A percentile compares a stretch with the other conserved stretches of the same genome.
phyloP scores from a whole-genome alignment of 192 early-diverging fungal genomes.

The Backusella macrospora region DNA sequence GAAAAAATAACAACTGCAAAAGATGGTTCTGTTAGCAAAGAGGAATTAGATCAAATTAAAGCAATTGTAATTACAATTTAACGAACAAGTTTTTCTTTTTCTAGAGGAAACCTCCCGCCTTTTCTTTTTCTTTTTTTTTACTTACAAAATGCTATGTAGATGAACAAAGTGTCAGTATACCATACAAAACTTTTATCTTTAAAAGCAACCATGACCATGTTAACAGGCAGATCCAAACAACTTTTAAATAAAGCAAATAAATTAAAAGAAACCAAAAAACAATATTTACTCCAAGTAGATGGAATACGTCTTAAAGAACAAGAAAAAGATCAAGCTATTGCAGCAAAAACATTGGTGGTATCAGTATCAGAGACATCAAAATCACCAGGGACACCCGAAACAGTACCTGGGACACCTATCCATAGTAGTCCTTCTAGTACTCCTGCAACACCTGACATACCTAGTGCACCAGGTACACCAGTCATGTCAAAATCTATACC shows the following conservation, averaged over 20 bases:
- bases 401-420: neutral
- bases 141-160: constrained; percentile 4
- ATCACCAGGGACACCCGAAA: neutral
- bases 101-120: too few relatives aligned
- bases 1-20: neutral
- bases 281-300: constrained; percentile 25
- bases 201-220: constrained; percentile 28
- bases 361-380: too few relatives aligned
- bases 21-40: neutral
- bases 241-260: constrained; percentile 23
- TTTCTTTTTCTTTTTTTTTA: neutral
- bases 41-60: constrained; percentile 12
- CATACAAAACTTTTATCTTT: constrained; percentile 33
- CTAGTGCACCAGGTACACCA: neutral
- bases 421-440: neutral
- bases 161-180: constrained; percentile 29
- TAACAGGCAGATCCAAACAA: constrained; percentile 25
- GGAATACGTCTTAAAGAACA: constrained; percentile 27
- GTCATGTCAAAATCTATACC: neutral
- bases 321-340: constrained; percentile 27
- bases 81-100: too few relatives aligned
- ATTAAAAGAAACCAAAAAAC: constrained; percentile 15
- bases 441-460: neutral
- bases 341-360: neutral
- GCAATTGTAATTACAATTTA: constrained; percentile 10